phyloP scores from a whole-genome alignment of 768 basidiomycete species.

The Pleurotus eryngii region DNA sequence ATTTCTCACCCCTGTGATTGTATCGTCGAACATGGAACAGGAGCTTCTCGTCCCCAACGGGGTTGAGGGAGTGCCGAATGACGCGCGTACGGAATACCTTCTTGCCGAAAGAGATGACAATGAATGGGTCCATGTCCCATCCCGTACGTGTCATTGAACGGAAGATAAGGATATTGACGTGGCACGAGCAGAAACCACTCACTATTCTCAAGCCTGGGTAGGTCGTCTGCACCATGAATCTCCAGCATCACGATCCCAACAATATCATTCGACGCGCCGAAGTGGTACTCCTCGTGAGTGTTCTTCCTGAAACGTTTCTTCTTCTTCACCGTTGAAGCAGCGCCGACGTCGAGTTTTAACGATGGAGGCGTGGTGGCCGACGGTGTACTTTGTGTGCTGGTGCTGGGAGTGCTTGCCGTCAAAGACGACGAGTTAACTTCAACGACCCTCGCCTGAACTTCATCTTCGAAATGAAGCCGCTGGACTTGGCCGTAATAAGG shows the following conservation, averaged over 20 bases:
- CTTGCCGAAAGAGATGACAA: constrained; percentile 93
- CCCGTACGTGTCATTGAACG: constrained; percentile 74
- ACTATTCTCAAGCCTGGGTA: constrained; percentile 84
- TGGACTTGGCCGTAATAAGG: background rate
- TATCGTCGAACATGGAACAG: constrained; percentile 92
- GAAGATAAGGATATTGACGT: constrained; percentile 4
- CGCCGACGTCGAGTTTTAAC: too few species aligned
- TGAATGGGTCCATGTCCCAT: constrained; percentile 98
- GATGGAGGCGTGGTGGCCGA: too few species aligned
- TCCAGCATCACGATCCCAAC: too few species aligned
- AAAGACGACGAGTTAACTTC: too few species aligned
- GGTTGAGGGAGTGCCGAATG: constrained; percentile 78
- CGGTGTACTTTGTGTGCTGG: too few species aligned
- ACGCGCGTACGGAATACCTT: too few species aligned
- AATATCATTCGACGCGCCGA: too few species aligned
- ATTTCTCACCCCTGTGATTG: too few species aligned
- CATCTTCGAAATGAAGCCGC: constrained; percentile 7
- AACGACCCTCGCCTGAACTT: constrained; percentile 3
- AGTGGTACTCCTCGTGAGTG: background rate
- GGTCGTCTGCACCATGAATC: too few species aligned
- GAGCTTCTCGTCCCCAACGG: constrained; percentile 92
- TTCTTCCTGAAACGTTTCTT: constrained; percentile 13
- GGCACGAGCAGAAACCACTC: constrained; percentile 26
- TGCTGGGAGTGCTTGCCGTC: too few species aligned
- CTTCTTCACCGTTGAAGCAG: constrained; percentile 6